phyloP scores from a whole-genome alignment of 2,329 filamentous ascomycete genomes.

The Neopestalotiopsis clavispora region DNA sequence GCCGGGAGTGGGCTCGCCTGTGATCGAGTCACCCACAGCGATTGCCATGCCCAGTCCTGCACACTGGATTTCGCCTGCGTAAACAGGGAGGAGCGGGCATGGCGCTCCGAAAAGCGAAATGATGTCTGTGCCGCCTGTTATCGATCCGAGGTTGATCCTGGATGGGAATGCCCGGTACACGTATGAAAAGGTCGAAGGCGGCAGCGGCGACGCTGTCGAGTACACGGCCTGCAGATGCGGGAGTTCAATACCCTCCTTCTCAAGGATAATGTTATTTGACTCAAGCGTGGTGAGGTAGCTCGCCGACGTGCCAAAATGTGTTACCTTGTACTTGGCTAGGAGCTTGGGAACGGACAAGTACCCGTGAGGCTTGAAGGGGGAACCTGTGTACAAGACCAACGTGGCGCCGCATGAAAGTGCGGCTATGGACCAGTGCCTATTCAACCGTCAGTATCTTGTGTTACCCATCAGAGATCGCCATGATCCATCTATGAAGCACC shows the following conservation, averaged over 20 bases:
- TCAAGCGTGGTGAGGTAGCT: conserved; percentile 93
- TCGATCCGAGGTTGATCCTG: conserved; percentile 85
- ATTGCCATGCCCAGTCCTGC: conserved; percentile 82
- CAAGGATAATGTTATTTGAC: conserved; percentile 71
- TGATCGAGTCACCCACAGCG: conserved; percentile 60
- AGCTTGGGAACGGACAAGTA: conserved; percentile 83
- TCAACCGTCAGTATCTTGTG: neutral
- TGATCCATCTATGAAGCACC: neutral
- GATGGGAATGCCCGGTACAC: conserved; percentile 83
- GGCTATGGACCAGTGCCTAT: conserved; percentile 84
- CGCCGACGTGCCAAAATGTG: conserved; percentile 93
- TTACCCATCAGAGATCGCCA: neutral
- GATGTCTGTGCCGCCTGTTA: conserved; percentile 96
- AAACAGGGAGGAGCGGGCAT: conserved; percentile 75
- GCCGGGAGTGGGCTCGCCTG: conserved; percentile 61
- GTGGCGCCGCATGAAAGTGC: conserved; percentile 83
- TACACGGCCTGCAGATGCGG: conserved; percentile 81
- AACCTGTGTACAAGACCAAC: conserved; percentile 89
- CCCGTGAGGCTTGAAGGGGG: conserved; percentile 81
- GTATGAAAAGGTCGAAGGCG: conserved; percentile 90
- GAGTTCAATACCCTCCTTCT: conserved; percentile 57
- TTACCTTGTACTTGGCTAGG: conserved; percentile 80
- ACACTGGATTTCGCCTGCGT: conserved; percentile 77
- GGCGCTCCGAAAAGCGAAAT: conserved; percentile 92
- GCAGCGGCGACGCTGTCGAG: conserved; percentile 89